Percentiles rank a stretch among this genome's conserved stretches.
These are phyloP conservation scores for Rhodotorula taiwanensis DNA, from an alignment of 768 basidiomycete genomes.

Conservation along the genomic window DNA sequence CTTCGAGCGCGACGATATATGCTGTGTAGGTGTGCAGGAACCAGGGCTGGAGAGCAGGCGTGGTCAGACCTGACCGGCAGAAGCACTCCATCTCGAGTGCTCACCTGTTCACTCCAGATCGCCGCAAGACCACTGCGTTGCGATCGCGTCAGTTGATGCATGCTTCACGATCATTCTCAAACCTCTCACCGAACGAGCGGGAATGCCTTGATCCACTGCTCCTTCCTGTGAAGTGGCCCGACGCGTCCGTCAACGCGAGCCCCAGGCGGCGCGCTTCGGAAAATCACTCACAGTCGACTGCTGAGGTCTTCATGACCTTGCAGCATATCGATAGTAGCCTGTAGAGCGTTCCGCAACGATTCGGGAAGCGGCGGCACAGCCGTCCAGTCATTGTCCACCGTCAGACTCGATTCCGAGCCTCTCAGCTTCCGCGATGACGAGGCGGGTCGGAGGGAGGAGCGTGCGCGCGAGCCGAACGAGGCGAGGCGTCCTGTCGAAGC, in stretches of 20 bases:
- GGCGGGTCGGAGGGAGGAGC: slow-evolving; percentile 7
- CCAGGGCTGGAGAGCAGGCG: slow-evolving; percentile 36
- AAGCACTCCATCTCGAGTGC: slow-evolving; percentile 21
- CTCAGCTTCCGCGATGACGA: slow-evolving; percentile 25
- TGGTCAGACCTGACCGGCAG: no score
- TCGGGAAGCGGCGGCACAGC: slow-evolving; percentile 66
- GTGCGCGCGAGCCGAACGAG: slow-evolving; percentile 1
- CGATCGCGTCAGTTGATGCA: background rate
- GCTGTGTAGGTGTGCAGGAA: slow-evolving; percentile 89
- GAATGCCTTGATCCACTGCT: slow-evolving; percentile 91
- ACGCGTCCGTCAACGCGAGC: no score
- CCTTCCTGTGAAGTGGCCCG: no score
- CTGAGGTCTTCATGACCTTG: slow-evolving; percentile 81
- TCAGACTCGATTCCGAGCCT: slow-evolving; percentile 38
- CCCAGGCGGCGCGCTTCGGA: no score
- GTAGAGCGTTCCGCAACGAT: slow-evolving; percentile 74
- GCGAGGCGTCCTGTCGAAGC: background rate
- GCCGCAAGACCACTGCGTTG: slow-evolving; percentile 25
- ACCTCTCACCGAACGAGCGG: slow-evolving; percentile 24
- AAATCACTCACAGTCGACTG: slow-evolving; percentile 62
- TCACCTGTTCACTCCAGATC: slow-evolving; percentile 40
- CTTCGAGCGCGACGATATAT: slow-evolving; percentile 89
- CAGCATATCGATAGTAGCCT: slow-evolving; percentile 77
- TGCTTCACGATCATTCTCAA: no score
- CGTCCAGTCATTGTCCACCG: slow-evolving; percentile 55